These are phyloP conservation scores for Stephanodiscus minutulus DNA, from an alignment of 108 stramenopile genomes.

Conservation along the genomic window DNA sequence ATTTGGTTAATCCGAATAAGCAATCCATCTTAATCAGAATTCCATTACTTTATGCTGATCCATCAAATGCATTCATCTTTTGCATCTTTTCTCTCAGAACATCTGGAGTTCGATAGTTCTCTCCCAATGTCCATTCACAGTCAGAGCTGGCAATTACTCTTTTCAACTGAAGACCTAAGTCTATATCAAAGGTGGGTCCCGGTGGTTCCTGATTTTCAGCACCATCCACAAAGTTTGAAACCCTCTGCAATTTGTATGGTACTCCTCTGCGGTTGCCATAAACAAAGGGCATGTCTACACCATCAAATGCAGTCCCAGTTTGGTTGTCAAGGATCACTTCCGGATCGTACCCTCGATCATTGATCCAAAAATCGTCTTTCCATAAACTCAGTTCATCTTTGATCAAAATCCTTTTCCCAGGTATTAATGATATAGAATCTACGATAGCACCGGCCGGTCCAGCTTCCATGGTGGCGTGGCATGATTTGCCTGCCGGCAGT, in stretches of 20 bases:
- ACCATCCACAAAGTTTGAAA: constrained; percentile 33
- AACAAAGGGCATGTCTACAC: constrained; percentile 53
- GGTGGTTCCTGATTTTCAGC: not conserved
- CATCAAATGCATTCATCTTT: too few species aligned
- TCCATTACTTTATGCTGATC: too few species aligned
- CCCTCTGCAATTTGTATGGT: constrained; percentile 81
- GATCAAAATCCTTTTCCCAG: constrained; percentile 73
- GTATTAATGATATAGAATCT: constrained; percentile 70
- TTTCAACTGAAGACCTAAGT: constrained; percentile 3
- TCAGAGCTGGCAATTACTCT: constrained; percentile 41
- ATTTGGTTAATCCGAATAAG: too few species aligned
- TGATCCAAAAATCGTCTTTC: constrained; percentile 78
- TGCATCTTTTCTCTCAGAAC: constrained; percentile 24
- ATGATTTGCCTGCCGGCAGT: constrained; percentile 5
- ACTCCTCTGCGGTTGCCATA: constrained; percentile 81
- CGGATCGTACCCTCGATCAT: constrained; percentile 85
- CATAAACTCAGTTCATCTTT: constrained; percentile 81
- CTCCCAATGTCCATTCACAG: constrained; percentile 78
- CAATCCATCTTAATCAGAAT: too few species aligned
- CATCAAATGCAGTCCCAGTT: constrained; percentile 8
- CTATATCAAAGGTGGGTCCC: not conserved
- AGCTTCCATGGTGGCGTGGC: constrained; percentile 83
- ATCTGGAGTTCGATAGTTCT: constrained; percentile 51
- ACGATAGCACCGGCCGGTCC: constrained; percentile 68
- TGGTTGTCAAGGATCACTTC: constrained; percentile 3